phyloP scores from a whole-genome alignment of 139 green algal genomes.

The Nannochloris sp. region DNA sequence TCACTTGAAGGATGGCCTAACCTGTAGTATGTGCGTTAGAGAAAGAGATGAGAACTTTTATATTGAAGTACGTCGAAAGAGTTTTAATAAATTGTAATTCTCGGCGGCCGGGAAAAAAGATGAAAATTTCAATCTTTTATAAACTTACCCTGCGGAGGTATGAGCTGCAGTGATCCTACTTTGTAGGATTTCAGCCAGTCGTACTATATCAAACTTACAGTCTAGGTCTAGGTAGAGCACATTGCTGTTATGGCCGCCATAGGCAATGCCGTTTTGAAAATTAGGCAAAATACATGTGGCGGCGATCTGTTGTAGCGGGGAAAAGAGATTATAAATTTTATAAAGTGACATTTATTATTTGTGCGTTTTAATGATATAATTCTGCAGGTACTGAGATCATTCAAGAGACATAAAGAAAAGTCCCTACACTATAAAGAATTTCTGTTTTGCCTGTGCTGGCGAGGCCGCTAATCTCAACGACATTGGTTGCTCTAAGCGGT shows the following conservation, averaged over 20 bases:
- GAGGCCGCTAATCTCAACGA: constrained; percentile 20
- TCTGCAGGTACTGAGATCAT: too few relatives aligned
- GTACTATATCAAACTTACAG: constrained; percentile 26
- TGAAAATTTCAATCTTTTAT: neutral
- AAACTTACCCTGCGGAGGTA: neutral
- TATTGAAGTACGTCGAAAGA: too few relatives aligned
- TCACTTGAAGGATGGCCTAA: too few relatives aligned
- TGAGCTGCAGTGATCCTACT: neutral
- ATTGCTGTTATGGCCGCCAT: constrained; percentile 11
- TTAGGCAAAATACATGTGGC: constrained; percentile 22
- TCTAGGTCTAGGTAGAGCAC: constrained; percentile 29
- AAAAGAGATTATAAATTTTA: neutral
- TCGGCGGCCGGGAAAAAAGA: too few relatives aligned
- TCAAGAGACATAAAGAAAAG: neutral
- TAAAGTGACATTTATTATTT: neutral
- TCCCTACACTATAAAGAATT: constrained; percentile 19
- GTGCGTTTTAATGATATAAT: neutral
- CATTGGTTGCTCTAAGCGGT: constrained; percentile 9
- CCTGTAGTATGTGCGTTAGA: neutral
- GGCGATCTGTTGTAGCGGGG: constrained; percentile 8
- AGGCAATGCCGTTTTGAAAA: neutral
- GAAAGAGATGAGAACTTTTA: too few relatives aligned
- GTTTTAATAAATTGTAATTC: too few relatives aligned
- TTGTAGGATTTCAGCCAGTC: constrained; percentile 15
- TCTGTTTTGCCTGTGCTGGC: constrained; percentile 22